Evolutionary conservation across 2,329 filamentous ascomycete species (phyloP).

Genomic region (Exophiala sideris): DNA sequence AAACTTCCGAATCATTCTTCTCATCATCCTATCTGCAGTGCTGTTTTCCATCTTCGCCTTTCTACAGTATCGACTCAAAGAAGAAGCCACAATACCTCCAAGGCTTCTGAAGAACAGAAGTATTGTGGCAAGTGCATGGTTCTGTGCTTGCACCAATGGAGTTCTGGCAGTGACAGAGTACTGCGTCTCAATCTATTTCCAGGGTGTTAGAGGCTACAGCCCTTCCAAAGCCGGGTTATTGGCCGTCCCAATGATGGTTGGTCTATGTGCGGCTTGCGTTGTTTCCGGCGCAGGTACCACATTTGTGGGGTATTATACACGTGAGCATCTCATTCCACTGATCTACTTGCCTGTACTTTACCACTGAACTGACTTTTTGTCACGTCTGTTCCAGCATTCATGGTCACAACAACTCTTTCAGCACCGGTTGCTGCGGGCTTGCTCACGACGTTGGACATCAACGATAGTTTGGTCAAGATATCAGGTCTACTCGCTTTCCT

Average conservation of each 20-base stretch:
- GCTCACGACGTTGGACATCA: slow-evolving; percentile 20
- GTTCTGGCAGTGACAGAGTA: slow-evolving; percentile 15
- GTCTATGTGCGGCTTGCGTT: slow-evolving; percentile 7
- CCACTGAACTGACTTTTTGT: not conserved
- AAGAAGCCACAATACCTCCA: slow-evolving; percentile 34
- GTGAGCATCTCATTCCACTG: slow-evolving; percentile 1
- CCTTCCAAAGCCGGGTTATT: slow-evolving; percentile 9
- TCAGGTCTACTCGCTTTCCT: slow-evolving; percentile 31
- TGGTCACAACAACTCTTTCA: slow-evolving; percentile 31
- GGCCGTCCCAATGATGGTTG: slow-evolving; percentile 13
- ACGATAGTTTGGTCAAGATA: slow-evolving; percentile 22
- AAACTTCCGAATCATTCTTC: slow-evolving; percentile 30
- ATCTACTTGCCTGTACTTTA: no score
- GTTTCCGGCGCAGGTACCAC: slow-evolving; percentile 3
- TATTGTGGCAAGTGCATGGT: slow-evolving; percentile 13
- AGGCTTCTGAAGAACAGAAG: slow-evolving; percentile 33
- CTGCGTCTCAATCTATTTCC: slow-evolving; percentile 37
- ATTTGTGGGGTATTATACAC: slow-evolving; percentile 17
- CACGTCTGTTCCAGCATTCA: slow-evolving; percentile 21
- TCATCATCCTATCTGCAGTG: slow-evolving; percentile 32
- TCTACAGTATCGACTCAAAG: slow-evolving; percentile 32
- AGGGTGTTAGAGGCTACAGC: slow-evolving; percentile 29
- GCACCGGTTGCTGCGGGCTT: slow-evolving; percentile 29
- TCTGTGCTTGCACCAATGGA: slow-evolving; percentile 12
- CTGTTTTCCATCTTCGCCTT: slow-evolving; percentile 31